Evolutionary conservation across 306 rosid species (phyloP).

Genomic region (Dalbergia oliveri): DNA sequence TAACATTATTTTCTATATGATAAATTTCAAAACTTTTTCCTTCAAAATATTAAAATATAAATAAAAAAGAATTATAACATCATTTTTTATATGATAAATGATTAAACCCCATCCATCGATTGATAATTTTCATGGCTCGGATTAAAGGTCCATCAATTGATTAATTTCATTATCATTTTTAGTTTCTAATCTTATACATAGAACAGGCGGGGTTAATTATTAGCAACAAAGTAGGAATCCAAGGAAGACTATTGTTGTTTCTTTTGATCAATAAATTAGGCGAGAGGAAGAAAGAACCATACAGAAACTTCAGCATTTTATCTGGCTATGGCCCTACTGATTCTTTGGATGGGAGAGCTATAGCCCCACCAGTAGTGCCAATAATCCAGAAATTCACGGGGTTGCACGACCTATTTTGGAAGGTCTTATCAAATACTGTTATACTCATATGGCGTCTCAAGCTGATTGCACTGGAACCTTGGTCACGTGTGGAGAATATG

Average conservation of each 20-base stretch:
- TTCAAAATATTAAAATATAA: no score
- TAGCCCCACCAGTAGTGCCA: background rate
- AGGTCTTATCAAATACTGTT: background rate
- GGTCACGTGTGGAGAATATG: background rate
- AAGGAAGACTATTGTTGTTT: background rate
- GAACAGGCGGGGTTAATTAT: background rate
- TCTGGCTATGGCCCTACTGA: background rate
- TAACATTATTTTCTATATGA: no score
- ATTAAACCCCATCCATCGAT: no score
- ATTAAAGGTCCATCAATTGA: no score
- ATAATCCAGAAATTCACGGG: constrained; percentile 1
- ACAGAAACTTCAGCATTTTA: background rate
- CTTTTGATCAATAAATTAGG: background rate
- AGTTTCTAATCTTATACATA: background rate
- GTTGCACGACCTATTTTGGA: background rate
- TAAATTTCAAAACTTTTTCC: no score
- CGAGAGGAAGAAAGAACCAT: background rate
- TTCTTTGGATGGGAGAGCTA: background rate
- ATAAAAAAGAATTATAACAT: no score
- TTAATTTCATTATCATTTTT: no score
- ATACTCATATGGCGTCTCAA: background rate
- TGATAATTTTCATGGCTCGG: no score
- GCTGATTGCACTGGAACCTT: background rate
- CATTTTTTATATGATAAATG: no score
- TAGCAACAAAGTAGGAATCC: background rate